Percentiles rank a stretch among this genome's conserved stretches.
phyloP scores from a whole-genome alignment of 2,329 filamentous ascomycete species.

The Dothistroma septosporum region DNA sequence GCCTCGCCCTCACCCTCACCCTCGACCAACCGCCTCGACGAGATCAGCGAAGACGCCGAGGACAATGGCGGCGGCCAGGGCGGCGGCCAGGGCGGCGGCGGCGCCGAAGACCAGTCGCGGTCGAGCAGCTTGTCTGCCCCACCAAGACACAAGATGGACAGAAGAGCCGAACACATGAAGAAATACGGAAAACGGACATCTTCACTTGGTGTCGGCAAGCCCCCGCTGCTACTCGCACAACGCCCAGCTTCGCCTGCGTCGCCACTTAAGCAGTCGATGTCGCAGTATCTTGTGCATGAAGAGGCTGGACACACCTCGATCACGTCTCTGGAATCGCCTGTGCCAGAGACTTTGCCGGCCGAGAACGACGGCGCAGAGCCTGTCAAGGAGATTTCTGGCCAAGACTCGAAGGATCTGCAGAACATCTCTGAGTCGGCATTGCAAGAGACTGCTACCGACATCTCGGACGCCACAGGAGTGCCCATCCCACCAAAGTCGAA shows the following conservation, averaged over 20 bases:
- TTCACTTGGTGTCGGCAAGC: slow-evolving; percentile 13
- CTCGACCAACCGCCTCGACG: slow-evolving; percentile 78
- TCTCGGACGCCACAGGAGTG: background rate
- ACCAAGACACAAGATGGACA: slow-evolving; percentile 26
- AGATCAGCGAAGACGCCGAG: slow-evolving; percentile 90
- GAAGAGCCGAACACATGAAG: slow-evolving; percentile 28
- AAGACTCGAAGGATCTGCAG: background rate
- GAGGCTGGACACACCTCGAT: slow-evolving; percentile 26
- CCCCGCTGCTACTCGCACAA: background rate
- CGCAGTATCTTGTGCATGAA: slow-evolving; percentile 29
- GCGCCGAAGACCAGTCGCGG: slow-evolving; percentile 1
- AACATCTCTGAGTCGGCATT: background rate
- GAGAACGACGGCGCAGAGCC: background rate
- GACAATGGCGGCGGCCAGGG: slow-evolving; percentile 47
- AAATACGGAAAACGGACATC: slow-evolving; percentile 23
- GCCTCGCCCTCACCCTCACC: slow-evolving; percentile 60
- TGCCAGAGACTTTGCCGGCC: background rate
- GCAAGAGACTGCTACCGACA: slow-evolving; percentile 3
- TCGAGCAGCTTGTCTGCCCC: slow-evolving; percentile 20
- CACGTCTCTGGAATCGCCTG: slow-evolving; percentile 23
- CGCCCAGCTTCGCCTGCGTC: slow-evolving; percentile 13
- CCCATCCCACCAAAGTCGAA: background rate
- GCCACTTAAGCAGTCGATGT: slow-evolving; percentile 30
- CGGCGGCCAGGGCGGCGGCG: too few species aligned
- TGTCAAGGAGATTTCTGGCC: background rate